Percentiles rank a stretch among this genome's conserved stretches.
phyloP scores from a whole-genome alignment of 2,329 filamentous ascomycete genomes.

The Sporothrix variecibatus region DNA sequence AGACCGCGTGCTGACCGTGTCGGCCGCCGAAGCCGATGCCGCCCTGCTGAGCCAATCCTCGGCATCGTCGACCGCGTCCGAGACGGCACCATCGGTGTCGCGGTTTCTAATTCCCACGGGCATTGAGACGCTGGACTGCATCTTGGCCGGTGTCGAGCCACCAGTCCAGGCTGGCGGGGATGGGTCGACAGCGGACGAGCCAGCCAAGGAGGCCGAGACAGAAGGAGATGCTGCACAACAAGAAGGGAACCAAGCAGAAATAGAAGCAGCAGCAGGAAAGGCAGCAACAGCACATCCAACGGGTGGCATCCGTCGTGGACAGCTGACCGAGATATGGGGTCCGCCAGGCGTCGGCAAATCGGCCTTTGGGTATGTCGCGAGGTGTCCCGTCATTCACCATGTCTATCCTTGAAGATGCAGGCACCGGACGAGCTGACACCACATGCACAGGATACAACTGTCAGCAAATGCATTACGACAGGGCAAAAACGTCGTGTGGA shows the following conservation, averaged over 20 bases:
- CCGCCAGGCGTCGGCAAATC: constrained; percentile 87
- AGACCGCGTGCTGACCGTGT: constrained; percentile 78
- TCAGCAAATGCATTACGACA: constrained; percentile 63
- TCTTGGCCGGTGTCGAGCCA: constrained; percentile 41
- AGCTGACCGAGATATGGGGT: constrained; percentile 85
- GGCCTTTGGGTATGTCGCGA: constrained; percentile 66
- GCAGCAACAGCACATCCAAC: constrained; percentile 18
- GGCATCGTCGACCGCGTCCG: constrained; percentile 20
- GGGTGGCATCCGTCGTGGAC: constrained; percentile 70
- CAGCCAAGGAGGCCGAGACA: neutral
- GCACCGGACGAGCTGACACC: no score
- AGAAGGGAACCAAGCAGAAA: neutral
- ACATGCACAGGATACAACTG: constrained; percentile 51
- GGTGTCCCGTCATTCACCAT: neutral
- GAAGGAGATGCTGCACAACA: neutral
- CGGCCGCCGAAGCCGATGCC: constrained; percentile 66
- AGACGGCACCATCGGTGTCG: neutral
- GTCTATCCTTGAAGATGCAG: no score
- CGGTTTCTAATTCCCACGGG: constrained; percentile 55
- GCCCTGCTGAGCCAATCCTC: constrained; percentile 26
- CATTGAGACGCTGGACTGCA: constrained; percentile 54
- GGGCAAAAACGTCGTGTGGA: constrained; percentile 72
- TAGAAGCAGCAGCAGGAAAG: neutral
- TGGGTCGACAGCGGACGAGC: neutral
- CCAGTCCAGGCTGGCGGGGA: constrained; percentile 16